Evolutionary conservation across 371 early-diverging fungal genomes (phyloP), one percentile per base, ranked within the genome.

Genomic region (Rhizopus arrhizus): DNA sequence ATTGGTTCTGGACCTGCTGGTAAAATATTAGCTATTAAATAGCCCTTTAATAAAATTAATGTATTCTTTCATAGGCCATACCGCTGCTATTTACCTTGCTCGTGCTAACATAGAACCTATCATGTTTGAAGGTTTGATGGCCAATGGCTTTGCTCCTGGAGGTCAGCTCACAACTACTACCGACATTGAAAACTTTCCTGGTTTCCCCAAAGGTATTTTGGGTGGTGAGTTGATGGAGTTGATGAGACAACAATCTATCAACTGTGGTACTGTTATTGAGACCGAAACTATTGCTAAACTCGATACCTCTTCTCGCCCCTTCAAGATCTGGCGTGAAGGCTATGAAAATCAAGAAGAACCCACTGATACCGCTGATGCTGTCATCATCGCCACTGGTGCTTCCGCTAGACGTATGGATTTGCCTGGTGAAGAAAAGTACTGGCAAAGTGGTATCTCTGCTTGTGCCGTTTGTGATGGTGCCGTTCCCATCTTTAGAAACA

Each of bases 391-490:
- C 53, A 99, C 99, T 22, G 99, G 99, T 56, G 99, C 99, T 35
- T 95, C 97, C 38, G 99, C 99, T 56, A 96, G 91, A 80, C 89
- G 98, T 70, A 87, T 99, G 79, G 31, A 82, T 66, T 81, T 91
- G 46, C 86, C 84, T 46, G 83, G 83, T 58, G 79, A 79, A 34
- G 72, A 74, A 12, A 66, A 62, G 12, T 75, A 81, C 68, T 81
- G 81, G 81, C 81, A 81, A 64, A 76, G 88, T 32, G 99, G 99
- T 71, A 97, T 99, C 74, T 95, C 95, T 60, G 98, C 99, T 16
- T 99, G 99, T 77, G 99, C 99, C 46, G 98, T 98, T 38, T 99
- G 99, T 85, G 99, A 99, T 78, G 99, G 89, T 76, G 97, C 96
- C 61, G 94, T 91, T 15, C 98, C 98, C 34, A 95, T 98, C 63